phyloP scores from a whole-genome alignment of 441 rosid species.

The Arabidopsis lyrata region DNA sequence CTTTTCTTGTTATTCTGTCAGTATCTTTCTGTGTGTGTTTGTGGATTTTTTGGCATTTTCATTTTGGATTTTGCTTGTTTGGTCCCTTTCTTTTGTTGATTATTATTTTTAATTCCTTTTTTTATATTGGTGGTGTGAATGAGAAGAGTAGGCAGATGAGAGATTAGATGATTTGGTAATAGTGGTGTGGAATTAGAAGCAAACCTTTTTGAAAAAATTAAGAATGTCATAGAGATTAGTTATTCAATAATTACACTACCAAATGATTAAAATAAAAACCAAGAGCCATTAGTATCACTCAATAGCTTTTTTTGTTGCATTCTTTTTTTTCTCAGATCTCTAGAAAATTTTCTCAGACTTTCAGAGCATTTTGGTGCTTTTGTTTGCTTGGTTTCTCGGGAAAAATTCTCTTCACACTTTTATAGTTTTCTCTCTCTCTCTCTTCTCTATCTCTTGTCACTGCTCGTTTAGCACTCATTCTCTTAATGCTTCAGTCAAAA shows the following conservation, averaged over 20 bases:
- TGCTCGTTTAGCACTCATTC: constrained; percentile 49
- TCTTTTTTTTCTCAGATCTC: constrained; percentile 76
- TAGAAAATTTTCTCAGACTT: constrained; percentile 68
- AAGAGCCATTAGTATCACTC: constrained; percentile 23
- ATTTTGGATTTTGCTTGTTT: constrained; percentile 57
- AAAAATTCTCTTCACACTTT: constrained; percentile 53
- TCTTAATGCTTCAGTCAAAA: constrained; percentile 40
- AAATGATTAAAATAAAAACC: constrained; percentile 10
- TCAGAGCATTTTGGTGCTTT: constrained; percentile 49
- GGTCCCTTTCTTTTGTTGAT: constrained; percentile 44
- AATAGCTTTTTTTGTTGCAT: constrained; percentile 28
- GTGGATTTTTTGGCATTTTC: constrained; percentile 74
- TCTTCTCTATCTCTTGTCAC: constrained; percentile 24
- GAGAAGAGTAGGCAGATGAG: constrained; percentile 18
- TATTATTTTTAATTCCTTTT: constrained; percentile 33
- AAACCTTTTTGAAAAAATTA: constrained; percentile 48
- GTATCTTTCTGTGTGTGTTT: constrained; percentile 56
- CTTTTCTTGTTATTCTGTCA: constrained; percentile 49
- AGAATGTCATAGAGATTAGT: constrained; percentile 41
- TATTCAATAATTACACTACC: constrained; percentile 22
- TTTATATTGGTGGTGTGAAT: constrained; percentile 20
- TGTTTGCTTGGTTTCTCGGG: constrained; percentile 61
- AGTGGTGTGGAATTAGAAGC: constrained; percentile 49
- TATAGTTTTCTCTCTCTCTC: constrained; percentile 16
- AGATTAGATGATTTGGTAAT: constrained; percentile 47